These are phyloP conservation scores for Mucor sp. DNA, from an alignment of 371 early-diverging fungal genomes.

Conservation along the genomic window DNA sequence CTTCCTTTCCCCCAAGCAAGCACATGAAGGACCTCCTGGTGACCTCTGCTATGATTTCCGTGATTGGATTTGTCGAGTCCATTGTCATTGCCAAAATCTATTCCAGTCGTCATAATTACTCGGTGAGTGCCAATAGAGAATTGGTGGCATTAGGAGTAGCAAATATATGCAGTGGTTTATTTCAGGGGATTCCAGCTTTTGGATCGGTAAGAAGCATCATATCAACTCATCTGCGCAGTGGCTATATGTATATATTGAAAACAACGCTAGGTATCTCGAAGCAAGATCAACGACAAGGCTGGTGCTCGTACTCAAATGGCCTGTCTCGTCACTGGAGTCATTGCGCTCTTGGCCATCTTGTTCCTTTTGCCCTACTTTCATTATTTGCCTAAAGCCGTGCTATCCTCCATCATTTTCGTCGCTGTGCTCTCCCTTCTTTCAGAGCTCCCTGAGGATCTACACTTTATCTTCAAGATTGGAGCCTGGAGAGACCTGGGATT, in stretches of 20 bases:
- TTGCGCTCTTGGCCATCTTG: constrained; percentile 79
- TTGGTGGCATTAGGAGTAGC: constrained; percentile 89
- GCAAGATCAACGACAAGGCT: constrained; percentile 87
- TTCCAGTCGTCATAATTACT: constrained; percentile 84
- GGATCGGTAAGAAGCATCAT: constrained; percentile 65
- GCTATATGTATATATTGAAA: background rate
- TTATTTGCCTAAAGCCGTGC: constrained; percentile 84
- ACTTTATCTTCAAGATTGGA: constrained; percentile 78
- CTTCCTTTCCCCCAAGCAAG: constrained; percentile 53
- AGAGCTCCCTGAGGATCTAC: constrained; percentile 77
- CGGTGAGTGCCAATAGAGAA: constrained; percentile 92
- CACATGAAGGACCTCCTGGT: constrained; percentile 63
- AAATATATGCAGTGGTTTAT: constrained; percentile 80
- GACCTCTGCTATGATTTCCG: constrained; percentile 76
- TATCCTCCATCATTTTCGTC: constrained; percentile 85
- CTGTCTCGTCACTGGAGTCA: constrained; percentile 73
- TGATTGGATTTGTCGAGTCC: constrained; percentile 96
- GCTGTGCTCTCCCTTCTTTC: constrained; percentile 84
- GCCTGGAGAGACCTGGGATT: constrained; percentile 89
- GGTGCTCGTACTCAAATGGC: constrained; percentile 90
- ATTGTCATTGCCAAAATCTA: constrained; percentile 91
- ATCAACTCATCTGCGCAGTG: background rate
- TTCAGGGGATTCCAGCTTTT: constrained; percentile 88
- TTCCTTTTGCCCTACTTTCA: constrained; percentile 82
- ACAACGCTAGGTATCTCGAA: constrained; percentile 67